Conservation (phyloP, 345 rosid genomes). For the Citrus mangshanensis region DNA sequence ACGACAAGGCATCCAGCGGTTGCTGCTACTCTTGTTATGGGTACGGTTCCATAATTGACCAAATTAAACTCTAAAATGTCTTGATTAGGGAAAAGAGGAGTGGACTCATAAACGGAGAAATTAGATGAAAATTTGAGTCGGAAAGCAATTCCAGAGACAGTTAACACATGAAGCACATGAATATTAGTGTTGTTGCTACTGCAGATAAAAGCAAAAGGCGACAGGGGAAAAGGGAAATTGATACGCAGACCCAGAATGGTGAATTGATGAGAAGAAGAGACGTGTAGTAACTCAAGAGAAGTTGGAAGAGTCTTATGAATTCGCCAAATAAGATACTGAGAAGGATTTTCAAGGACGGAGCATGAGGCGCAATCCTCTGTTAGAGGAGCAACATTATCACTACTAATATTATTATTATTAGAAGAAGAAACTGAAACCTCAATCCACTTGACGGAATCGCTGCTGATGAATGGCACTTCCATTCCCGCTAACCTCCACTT, state of each 20-base stretch:
- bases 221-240: conserved; percentile 54
- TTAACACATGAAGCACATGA: conserved; percentile 51
- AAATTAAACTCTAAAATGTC: conserved; percentile 49
- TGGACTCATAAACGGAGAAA: conserved; percentile 38
- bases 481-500: conserved; percentile 40
- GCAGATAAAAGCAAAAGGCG: conserved; percentile 66
- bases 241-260: conserved; percentile 60
- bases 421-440: conserved; percentile 49
- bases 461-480: conserved; percentile 72
- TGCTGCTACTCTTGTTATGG: conserved; percentile 59
- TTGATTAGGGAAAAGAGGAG: conserved; percentile 41
- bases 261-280: conserved; percentile 47
- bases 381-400: conserved; percentile 31
- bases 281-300: conserved; percentile 57
- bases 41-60: conserved; percentile 25
- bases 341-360: conserved; percentile 38
- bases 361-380: conserved; percentile 57
- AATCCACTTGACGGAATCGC: conserved; percentile 64
- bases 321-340: conserved; percentile 52
- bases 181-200: conserved; percentile 17
- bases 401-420: not conserved
- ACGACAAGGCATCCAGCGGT: conserved; percentile 51
- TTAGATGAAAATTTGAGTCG: conserved; percentile 45
- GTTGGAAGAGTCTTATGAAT: conserved; percentile 45
- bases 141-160: conserved; percentile 69